Percentiles rank a stretch among this genome's conserved stretches.
phyloP scores from a whole-genome alignment of 441 rosid species.

The Erodium texanum region DNA sequence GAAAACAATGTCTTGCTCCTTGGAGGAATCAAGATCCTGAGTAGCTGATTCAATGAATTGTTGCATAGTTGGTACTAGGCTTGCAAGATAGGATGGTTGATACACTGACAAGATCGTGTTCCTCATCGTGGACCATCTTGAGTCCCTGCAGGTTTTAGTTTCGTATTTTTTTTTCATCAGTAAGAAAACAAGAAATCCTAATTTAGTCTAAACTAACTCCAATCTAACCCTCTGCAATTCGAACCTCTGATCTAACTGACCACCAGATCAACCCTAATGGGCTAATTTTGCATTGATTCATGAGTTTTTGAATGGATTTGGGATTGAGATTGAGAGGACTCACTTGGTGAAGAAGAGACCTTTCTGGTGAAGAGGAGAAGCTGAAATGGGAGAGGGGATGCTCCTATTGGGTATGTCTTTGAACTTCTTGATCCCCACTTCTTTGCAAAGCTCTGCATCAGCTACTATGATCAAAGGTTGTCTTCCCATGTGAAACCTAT shows the following conservation, averaged over 20 bases:
- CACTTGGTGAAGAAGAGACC: conserved; percentile 95
- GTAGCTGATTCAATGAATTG: conserved; percentile 55
- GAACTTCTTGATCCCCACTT: conserved; percentile 86
- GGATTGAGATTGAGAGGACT: neutral
- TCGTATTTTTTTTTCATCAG: too few relatives aligned
- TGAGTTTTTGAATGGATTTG: neutral
- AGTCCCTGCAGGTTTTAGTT: conserved; percentile 39
- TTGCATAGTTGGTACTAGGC: conserved; percentile 78
- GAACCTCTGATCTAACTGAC: too few relatives aligned
- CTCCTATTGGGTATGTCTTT: conserved; percentile 79
- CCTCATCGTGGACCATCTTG: conserved; percentile 83
- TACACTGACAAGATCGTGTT: conserved; percentile 76
- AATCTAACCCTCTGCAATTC: too few relatives aligned
- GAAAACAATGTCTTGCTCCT: conserved; percentile 40
- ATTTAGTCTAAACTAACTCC: too few relatives aligned
- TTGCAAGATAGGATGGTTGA: conserved; percentile 83
- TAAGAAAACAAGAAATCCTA: too few relatives aligned
- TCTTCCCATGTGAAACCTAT: conserved; percentile 97
- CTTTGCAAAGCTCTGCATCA: conserved; percentile 76
- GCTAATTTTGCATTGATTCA: too few relatives aligned
- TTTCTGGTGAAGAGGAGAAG: conserved; percentile 90
- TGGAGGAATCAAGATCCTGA: conserved; percentile 33
- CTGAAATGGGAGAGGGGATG: conserved; percentile 89
- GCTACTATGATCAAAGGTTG: conserved; percentile 81
- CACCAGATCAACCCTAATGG: too few relatives aligned